A percentile compares a stretch with the other conserved stretches of the same genome.
These are phyloP conservation scores for Vitis labrusca DNA, from an alignment of 164 flowering plant genomes.

Conservation along the genomic window DNA sequence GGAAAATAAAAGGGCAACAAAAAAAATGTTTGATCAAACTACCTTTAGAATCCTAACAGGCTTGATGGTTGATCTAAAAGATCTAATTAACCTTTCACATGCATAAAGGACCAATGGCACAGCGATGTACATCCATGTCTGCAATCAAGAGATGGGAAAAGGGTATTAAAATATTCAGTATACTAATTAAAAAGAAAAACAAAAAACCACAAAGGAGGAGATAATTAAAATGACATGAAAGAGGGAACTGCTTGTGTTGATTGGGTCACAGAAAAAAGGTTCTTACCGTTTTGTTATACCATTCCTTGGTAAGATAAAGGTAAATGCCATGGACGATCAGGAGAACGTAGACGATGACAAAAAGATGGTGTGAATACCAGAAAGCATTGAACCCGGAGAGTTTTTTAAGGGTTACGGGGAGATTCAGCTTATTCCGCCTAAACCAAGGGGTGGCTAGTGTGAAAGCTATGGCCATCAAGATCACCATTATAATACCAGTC, in stretches of 20 bases:
- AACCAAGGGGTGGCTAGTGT: conserved; percentile 36
- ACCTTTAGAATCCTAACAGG: conserved; percentile 20
- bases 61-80: conserved; percentile 16
- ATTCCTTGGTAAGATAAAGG: conserved; percentile 30
- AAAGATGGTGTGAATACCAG: conserved; percentile 47
- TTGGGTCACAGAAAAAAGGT: neutral
- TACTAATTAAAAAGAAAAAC: too few species aligned
- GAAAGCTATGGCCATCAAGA: conserved; percentile 39
- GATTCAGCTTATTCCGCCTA: conserved; percentile 22
- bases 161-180: too few species aligned
- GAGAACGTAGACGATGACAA: conserved; percentile 32
- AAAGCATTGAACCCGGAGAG: conserved; percentile 46
- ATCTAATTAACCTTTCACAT: conserved; percentile 18
- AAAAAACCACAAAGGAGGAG: too few species aligned
- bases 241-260: too few species aligned
- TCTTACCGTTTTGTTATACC: conserved; percentile 46
- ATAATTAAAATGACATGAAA: too few species aligned
- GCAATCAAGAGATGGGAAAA: neutral
- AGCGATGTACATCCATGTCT: conserved; percentile 30
- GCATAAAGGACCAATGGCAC: conserved; percentile 17
- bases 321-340: conserved; percentile 36
- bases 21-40: neutral
- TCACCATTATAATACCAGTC: conserved; percentile 36
- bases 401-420: conserved; percentile 23
- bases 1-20: too few species aligned